Percentiles rank a stretch among this genome's conserved stretches.
These are phyloP conservation scores for Fusarium sp. DNA, from an alignment of 2,329 filamentous ascomycete genomes.

Conservation along the genomic window DNA sequence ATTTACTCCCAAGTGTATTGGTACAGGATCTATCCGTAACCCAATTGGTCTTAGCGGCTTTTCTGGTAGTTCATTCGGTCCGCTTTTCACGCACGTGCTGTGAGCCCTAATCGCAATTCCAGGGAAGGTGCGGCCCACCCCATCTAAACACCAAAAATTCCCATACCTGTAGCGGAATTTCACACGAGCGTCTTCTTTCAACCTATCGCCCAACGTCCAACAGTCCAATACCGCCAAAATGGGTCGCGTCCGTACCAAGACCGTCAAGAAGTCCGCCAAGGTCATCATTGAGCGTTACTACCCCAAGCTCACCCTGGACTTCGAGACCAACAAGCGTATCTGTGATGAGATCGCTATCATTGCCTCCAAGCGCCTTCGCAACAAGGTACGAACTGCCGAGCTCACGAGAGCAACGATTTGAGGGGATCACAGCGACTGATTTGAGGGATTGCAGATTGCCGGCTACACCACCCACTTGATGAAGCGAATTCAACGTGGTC, in stretches of 20 bases:
- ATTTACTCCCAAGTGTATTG: background rate
- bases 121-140: conserved; percentile 13
- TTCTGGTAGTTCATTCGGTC: background rate
- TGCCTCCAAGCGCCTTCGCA: conserved; percentile 97
- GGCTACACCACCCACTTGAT: conserved; percentile 99
- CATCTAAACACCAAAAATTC: conserved; percentile 42
- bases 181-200: conserved; percentile 42
- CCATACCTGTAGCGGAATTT: conserved; percentile 36
- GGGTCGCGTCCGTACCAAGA: conserved; percentile 77
- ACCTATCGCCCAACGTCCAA: conserved; percentile 49
- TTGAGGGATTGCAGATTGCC: conserved; percentile 73
- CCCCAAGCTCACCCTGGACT: conserved; percentile 97
- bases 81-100: conserved; percentile 27
- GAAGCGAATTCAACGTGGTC: conserved; percentile 99
- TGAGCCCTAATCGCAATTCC: conserved; percentile 45
- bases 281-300: conserved; percentile 99
- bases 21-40: no score
- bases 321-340: conserved; percentile 99
- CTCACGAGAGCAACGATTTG: background rate
- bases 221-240: conserved; percentile 66
- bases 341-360: conserved; percentile 99
- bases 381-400: conserved; percentile 76
- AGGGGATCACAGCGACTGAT: conserved; percentile 33
- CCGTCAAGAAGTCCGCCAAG: conserved; percentile 86
- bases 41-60: no score